Evolutionary conservation across 2,329 filamentous ascomycete species (phyloP).

Genomic region (Aaosphaeria pasadenensis): DNA sequence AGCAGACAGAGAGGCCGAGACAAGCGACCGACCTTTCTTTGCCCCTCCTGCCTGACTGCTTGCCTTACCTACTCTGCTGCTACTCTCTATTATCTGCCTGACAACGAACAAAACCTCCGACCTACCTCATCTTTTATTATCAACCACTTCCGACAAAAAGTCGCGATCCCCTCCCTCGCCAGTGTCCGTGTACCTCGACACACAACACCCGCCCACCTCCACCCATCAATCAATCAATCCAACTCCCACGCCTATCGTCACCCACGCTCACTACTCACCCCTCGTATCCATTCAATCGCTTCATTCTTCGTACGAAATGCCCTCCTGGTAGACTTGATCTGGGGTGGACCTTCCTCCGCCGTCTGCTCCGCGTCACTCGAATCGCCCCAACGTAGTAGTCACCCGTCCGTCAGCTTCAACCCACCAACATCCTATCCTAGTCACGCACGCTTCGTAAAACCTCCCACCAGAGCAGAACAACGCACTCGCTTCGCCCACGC

Average conservation of each 20-base stretch:
- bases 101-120: neutral
- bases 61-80: neutral
- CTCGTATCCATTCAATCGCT: slow-evolving; percentile 20
- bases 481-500: too few species aligned
- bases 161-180: slow-evolving; percentile 2
- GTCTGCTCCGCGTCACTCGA: slow-evolving; percentile 2
- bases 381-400: neutral
- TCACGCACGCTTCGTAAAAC: too few species aligned
- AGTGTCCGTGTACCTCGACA: slow-evolving; percentile 4
- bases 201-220: slow-evolving; percentile 2
- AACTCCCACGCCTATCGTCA: slow-evolving; percentile 6
- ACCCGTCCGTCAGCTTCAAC: slow-evolving; percentile 6
- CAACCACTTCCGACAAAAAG: neutral
- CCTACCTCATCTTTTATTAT: neutral
- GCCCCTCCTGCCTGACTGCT: neutral
- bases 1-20: too few species aligned
- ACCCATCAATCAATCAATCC: neutral
- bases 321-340: slow-evolving; percentile 15
- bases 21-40: neutral
- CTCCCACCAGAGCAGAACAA: too few species aligned
- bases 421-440: neutral
- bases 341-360: slow-evolving; percentile 1
- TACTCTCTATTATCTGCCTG: neutral
- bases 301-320: slow-evolving; percentile 20
- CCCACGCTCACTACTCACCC: too few species aligned